A percentile compares a stretch with the other conserved stretches of the same genome.
Evolutionary conservation across 2,329 filamentous ascomycete species (phyloP).

Genomic region (Chaetomiaceae sp.): DNA sequence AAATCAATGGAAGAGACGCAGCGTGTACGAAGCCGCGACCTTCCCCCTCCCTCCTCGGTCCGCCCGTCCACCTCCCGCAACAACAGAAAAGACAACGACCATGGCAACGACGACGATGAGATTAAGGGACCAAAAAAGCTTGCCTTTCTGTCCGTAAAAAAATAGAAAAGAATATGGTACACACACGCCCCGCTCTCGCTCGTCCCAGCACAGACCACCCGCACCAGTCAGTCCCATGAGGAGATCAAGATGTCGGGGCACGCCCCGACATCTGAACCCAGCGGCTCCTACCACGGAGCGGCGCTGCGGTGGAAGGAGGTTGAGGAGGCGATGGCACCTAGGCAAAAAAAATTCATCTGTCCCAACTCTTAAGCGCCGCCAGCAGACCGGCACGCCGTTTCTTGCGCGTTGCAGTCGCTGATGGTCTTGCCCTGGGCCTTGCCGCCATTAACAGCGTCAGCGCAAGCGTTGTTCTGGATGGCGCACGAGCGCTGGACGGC

Average conservation of each 20-base stretch:
- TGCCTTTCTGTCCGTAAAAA: neutral
- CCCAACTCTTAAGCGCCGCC: slow-evolving; percentile 20
- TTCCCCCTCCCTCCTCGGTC: neutral
- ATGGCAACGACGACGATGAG: neutral
- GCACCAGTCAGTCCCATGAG: neutral
- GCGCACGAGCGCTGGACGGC: slow-evolving; percentile 57
- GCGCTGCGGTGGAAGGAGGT: slow-evolving; percentile 1
- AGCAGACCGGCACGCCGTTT: slow-evolving; percentile 36
- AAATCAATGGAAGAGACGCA: neutral
- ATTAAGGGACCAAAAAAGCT: slow-evolving; percentile 3
- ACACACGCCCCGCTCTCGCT: too few relatives aligned
- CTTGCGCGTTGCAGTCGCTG: slow-evolving; percentile 51
- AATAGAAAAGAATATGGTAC: slow-evolving; percentile 11
- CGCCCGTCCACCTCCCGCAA: neutral
- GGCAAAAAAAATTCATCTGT: neutral
- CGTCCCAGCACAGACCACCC: too few relatives aligned
- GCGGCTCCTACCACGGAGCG: slow-evolving; percentile 7
- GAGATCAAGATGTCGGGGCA: too few relatives aligned
- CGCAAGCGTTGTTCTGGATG: slow-evolving; percentile 57
- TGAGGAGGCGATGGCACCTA: slow-evolving; percentile 5
- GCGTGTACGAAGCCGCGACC: too few relatives aligned
- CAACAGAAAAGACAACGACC: slow-evolving; percentile 1
- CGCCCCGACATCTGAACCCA: neutral
- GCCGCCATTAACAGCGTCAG: slow-evolving; percentile 50
- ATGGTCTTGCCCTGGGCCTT: slow-evolving; percentile 34